Evolutionary conservation across 2,329 filamentous ascomycete species (phyloP).

Genomic region (Bipolaris zeicola): DNA sequence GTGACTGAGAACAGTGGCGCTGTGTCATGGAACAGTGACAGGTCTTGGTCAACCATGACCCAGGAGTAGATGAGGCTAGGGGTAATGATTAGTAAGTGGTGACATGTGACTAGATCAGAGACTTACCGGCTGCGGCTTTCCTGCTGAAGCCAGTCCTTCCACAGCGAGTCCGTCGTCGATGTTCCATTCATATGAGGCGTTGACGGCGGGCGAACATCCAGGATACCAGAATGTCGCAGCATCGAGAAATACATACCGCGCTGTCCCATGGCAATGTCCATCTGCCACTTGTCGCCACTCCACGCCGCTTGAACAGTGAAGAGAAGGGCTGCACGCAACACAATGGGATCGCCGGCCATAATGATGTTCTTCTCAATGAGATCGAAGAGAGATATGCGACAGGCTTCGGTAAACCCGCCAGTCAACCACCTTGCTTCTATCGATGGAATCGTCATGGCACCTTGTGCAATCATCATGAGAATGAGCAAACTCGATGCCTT

Average conservation of each 20-base stretch:
- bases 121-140: slow-evolving; percentile 67
- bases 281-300: slow-evolving; percentile 79
- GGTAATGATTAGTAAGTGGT: slow-evolving; percentile 15
- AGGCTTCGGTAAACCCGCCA: slow-evolving; percentile 71
- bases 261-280: slow-evolving; percentile 77
- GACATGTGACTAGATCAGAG: slow-evolving; percentile 28
- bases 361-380: slow-evolving; percentile 74
- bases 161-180: slow-evolving; percentile 56
- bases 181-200: slow-evolving; percentile 55
- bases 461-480: slow-evolving; percentile 74
- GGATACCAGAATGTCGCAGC: slow-evolving; percentile 71
- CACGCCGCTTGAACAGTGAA: slow-evolving; percentile 72
- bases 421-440: slow-evolving; percentile 69
- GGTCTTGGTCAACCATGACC: slow-evolving; percentile 74
- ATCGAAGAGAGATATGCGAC: slow-evolving; percentile 73
- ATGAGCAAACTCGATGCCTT: slow-evolving; percentile 69
- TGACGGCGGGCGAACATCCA: slow-evolving; percentile 59
- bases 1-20: slow-evolving; percentile 64
- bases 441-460: slow-evolving; percentile 68
- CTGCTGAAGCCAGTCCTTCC: slow-evolving; percentile 68
- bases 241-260: slow-evolving; percentile 75
- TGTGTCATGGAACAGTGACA: slow-evolving; percentile 49
- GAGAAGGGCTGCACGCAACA: slow-evolving; percentile 68
- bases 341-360: slow-evolving; percentile 67
- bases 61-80: slow-evolving; percentile 73